Evolutionary conservation across 495 filamentous ascomycete species (phyloP).

Genomic region (Darksidea phi): DNA sequence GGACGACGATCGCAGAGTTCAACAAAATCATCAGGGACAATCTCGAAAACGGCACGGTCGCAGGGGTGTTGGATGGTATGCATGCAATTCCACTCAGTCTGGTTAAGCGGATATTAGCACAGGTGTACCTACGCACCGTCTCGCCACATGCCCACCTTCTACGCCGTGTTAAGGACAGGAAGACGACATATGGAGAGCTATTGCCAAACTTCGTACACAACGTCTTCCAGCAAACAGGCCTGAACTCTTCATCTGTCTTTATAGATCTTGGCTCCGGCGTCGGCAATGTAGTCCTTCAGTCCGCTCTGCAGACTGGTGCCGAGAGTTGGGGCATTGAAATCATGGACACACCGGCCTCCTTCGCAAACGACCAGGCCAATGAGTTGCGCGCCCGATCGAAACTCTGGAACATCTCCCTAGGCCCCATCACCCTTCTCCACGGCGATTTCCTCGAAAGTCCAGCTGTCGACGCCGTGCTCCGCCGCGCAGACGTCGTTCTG

Average conservation of each 20-base stretch:
- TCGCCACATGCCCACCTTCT: conserved; percentile 81
- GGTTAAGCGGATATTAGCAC: conserved; percentile 76
- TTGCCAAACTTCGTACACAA: conserved; percentile 77
- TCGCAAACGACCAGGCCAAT: conserved; percentile 37
- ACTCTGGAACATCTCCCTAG: conserved; percentile 82
- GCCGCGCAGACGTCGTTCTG: conserved; percentile 84
- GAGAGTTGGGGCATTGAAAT: conserved; percentile 96
- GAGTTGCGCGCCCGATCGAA: conserved; percentile 82
- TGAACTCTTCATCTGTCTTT: conserved; percentile 80
- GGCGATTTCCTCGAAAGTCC: conserved; percentile 82
- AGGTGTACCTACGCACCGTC: conserved; percentile 89
- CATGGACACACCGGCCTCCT: conserved; percentile 54
- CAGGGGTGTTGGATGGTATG: conserved; percentile 63
- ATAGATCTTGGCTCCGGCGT: conserved; percentile 94
- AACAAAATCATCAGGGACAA: conserved; percentile 52
- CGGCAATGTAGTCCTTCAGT: conserved; percentile 92
- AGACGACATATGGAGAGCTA: conserved; percentile 91
- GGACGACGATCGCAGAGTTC: conserved; percentile 68
- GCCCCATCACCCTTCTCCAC: conserved; percentile 72
- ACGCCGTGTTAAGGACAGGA: conserved; percentile 78
- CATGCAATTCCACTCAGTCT: conserved; percentile 66
- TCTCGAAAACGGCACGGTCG: conserved; percentile 59
- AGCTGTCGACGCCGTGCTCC: conserved; percentile 67
- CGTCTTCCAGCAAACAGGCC: conserved; percentile 72
- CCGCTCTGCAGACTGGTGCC: conserved; percentile 87